Evolutionary conservation across 2,329 filamentous ascomycete species (phyloP).

Genomic region (Dothiorella sarmentorum): DNA sequence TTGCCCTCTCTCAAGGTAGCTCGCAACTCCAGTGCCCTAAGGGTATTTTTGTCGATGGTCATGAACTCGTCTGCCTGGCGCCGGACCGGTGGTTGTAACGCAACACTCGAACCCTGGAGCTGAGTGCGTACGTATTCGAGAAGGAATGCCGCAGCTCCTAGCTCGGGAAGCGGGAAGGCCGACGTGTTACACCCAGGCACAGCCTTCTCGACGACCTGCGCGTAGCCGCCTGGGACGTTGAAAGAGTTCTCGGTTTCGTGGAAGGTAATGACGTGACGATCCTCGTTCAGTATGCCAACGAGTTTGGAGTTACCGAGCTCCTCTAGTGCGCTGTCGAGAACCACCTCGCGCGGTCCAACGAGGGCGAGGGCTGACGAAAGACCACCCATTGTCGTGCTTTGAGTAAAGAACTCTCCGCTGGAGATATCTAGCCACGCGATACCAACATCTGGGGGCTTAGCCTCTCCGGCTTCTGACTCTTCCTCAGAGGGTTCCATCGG

Average conservation of each 20-base stretch:
- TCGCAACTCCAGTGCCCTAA: constrained; percentile 84
- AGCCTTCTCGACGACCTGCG: neutral
- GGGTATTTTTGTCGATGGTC: constrained; percentile 86
- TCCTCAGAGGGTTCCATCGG: constrained; percentile 27
- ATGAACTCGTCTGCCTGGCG: constrained; percentile 74
- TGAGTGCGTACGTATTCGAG: constrained; percentile 79
- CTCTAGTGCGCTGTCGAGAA: constrained; percentile 61
- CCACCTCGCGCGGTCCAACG: constrained; percentile 78
- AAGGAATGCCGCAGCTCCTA: constrained; percentile 74
- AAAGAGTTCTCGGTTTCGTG: constrained; percentile 49
- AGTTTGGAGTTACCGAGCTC: constrained; percentile 58
- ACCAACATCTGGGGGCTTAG: constrained; percentile 44
- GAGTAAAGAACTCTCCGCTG: constrained; percentile 90
- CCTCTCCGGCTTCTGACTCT: constrained; percentile 14
- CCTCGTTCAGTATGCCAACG: constrained; percentile 67
- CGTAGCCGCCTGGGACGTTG: constrained; percentile 44
- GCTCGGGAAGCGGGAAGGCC: constrained; percentile 65
- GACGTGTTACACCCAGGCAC: constrained; percentile 23
- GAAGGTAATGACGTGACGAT: constrained; percentile 73
- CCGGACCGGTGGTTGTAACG: constrained; percentile 76
- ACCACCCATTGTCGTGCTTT: constrained; percentile 65
- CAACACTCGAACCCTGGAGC: constrained; percentile 72
- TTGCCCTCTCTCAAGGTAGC: constrained; percentile 77
- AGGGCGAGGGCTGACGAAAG: constrained; percentile 79
- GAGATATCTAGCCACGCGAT: constrained; percentile 94